phyloP scores from a whole-genome alignment of 352 stramenopile genomes.

The Phytophthora pinifolia region DNA sequence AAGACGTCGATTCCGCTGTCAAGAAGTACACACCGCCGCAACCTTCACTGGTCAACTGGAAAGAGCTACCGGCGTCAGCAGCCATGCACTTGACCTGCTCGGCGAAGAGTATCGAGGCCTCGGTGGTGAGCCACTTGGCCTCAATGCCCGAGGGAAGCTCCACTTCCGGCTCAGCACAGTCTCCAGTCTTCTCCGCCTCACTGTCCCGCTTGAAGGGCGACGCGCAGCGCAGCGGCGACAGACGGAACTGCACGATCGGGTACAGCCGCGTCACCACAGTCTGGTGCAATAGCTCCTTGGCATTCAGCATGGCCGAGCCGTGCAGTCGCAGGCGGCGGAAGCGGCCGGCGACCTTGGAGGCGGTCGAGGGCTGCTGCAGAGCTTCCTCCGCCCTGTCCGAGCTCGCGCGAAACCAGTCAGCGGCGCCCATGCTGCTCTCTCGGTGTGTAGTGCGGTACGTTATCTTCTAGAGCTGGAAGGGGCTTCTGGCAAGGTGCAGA shows the following conservation, averaged over 20 bases:
- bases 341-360: constrained; percentile 15
- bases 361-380: background rate
- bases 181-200: constrained; percentile 7
- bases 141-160: constrained; percentile 17
- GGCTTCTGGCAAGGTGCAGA: background rate
- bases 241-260: constrained; percentile 43
- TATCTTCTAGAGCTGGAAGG: constrained; percentile 19
- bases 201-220: constrained; percentile 31
- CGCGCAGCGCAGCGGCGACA: constrained; percentile 35
- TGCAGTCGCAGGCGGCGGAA: constrained; percentile 38
- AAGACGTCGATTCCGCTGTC: constrained; percentile 23
- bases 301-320: constrained; percentile 43
- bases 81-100: constrained; percentile 41
- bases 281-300: constrained; percentile 45
- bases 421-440: constrained; percentile 40
- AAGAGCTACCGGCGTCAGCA: constrained; percentile 33
- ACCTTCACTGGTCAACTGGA: constrained; percentile 74
- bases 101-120: constrained; percentile 45
- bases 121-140: constrained; percentile 47
- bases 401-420: constrained; percentile 34
- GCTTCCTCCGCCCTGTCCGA: constrained; percentile 14
- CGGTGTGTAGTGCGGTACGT: constrained; percentile 4
- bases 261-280: constrained; percentile 48
- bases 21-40: constrained; percentile 77
- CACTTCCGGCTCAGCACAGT: constrained; percentile 14